A percentile compares a stretch with the other conserved stretches of the same genome.
Conservation (phyloP, 73 alveolate genomes). For the Paramecium pentaurelia region DNA sequence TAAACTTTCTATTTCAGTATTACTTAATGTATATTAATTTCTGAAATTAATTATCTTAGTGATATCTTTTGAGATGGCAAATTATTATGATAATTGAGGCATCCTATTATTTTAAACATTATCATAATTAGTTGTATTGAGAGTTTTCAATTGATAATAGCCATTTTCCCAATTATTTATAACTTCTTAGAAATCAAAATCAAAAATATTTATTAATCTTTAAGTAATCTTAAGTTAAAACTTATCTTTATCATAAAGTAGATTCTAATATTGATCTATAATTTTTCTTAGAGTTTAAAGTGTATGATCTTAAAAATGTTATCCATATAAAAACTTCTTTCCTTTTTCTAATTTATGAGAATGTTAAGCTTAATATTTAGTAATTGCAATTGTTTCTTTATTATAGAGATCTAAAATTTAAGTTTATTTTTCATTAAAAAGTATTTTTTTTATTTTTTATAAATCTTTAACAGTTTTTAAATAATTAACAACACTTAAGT, state of each 20-base stretch:
- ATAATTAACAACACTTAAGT: neutral
- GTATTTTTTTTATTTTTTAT: neutral
- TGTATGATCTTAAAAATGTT: slow-evolving; percentile 8
- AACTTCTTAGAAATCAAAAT: neutral
- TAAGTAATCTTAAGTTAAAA: neutral
- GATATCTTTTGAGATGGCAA: neutral
- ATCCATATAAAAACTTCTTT: neutral
- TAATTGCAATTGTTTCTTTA: neutral
- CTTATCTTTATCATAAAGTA: neutral
- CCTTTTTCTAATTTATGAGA: slow-evolving; percentile 29
- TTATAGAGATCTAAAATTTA: neutral
- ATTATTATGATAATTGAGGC: neutral
- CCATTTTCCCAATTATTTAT: neutral
- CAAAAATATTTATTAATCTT: neutral
- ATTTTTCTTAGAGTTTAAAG: neutral
- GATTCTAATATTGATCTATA: neutral
- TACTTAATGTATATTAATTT: neutral
- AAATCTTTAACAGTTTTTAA: neutral
- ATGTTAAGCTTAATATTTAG: neutral
- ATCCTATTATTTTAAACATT: neutral
- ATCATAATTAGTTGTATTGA: neutral
- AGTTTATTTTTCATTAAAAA: neutral
- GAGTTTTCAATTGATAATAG: neutral
- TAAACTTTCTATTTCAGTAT: neutral
- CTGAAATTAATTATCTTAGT: neutral